phyloP scores from a whole-genome alignment of 2,329 filamentous ascomycete species.

The Claviceps paspali region DNA sequence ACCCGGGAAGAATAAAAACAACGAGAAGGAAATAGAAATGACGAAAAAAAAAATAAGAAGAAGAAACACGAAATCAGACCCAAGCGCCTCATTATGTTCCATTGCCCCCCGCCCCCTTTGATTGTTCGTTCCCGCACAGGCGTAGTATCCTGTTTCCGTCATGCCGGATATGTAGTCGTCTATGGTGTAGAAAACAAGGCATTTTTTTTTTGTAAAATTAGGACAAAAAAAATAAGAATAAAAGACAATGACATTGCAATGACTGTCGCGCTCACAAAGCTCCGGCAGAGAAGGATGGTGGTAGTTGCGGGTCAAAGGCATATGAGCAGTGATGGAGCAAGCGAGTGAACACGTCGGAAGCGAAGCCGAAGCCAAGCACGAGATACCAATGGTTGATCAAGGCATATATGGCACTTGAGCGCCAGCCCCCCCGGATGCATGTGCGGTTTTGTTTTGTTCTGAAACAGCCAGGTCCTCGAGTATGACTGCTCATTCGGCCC shows the following conservation, averaged over 20 bases:
- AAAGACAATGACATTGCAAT: neutral
- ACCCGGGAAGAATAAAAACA: neutral
- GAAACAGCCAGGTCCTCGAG: neutral
- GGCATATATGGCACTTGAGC: too few species aligned
- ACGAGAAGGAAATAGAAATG: slow-evolving; percentile 3
- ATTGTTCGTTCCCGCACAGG: neutral
- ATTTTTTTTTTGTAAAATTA: too few species aligned
- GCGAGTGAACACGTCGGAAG: too few species aligned
- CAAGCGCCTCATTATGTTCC: slow-evolving; percentile 5
- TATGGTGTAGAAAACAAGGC: slow-evolving; percentile 2
- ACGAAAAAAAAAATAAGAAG: neutral
- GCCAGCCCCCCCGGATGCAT: neutral
- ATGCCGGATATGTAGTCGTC: slow-evolving; percentile 3
- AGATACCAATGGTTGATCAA: too few species aligned
- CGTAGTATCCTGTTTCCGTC: slow-evolving; percentile 6
- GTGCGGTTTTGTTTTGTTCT: too few species aligned
- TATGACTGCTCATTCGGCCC: slow-evolving; percentile 26
- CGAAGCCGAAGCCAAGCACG: too few species aligned
- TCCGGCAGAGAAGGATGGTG: too few species aligned
- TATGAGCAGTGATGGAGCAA: too few species aligned
- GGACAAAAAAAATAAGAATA: neutral
- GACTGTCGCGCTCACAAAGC: slow-evolving; percentile 5
- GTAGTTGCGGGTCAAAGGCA: too few species aligned
- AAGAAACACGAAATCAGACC: slow-evolving; percentile 6
- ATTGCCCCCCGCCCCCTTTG: neutral